Evolutionary conservation across 73 alveolate species (phyloP).

Genomic region (Tetrahymena elliotti): DNA sequence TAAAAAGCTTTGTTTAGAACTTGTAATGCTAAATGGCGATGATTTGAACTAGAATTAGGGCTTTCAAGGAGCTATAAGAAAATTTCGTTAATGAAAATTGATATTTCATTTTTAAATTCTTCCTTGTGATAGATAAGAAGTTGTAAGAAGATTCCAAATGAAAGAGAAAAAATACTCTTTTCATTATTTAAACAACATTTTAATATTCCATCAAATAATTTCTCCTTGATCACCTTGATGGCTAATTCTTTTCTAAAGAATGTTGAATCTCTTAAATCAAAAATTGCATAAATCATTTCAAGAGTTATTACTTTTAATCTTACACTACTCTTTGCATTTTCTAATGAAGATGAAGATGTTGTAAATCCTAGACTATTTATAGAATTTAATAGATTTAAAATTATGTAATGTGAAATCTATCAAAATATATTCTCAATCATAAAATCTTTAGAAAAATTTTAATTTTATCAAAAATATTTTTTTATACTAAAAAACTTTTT

Average conservation of each 20-base stretch:
- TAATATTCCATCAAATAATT: slow-evolving; percentile 9
- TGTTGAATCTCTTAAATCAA: slow-evolving; percentile 18
- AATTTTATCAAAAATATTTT: too few species aligned
- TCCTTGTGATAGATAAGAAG: slow-evolving; percentile 3
- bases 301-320: not conserved
- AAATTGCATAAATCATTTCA: slow-evolving; percentile 9
- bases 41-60: slow-evolving; percentile 12
- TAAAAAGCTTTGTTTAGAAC: slow-evolving; percentile 8
- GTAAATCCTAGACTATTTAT: slow-evolving; percentile 16
- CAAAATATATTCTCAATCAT: too few species aligned
- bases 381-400: not conserved
- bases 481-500: too few species aligned
- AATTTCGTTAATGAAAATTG: slow-evolving; percentile 29
- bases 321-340: slow-evolving; percentile 6
- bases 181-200: slow-evolving; percentile 38
- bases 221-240: slow-evolving; percentile 7
- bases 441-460: too few species aligned
- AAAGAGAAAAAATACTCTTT: not conserved
- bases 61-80: slow-evolving; percentile 18
- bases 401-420: not conserved
- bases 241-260: slow-evolving; percentile 9
- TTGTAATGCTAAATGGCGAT: slow-evolving; percentile 20
- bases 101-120: slow-evolving; percentile 25
- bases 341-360: not conserved
- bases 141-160: slow-evolving; percentile 15